Evolutionary conservation across 257 asterid genomes (phyloP).

Genomic region (Ajuga chamaepitys): DNA sequence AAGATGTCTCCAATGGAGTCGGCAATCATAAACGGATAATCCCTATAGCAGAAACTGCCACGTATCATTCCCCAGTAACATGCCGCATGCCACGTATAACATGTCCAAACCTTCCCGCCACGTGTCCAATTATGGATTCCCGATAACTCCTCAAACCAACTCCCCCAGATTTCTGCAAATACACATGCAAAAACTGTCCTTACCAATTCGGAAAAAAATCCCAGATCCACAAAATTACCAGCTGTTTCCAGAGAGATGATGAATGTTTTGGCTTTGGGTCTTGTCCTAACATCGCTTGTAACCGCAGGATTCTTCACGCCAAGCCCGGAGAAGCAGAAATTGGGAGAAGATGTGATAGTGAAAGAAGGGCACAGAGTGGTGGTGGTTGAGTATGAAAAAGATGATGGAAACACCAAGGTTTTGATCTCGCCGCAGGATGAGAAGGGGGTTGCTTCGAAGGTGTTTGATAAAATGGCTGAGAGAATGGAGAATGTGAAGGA

Average conservation of each 20-base stretch:
- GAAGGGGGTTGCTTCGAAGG: background rate
- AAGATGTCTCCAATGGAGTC: background rate
- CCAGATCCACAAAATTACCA: conserved; percentile 8
- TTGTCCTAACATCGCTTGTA: conserved; percentile 36
- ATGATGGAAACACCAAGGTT: conserved; percentile 42
- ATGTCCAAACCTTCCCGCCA: background rate
- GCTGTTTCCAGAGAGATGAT: conserved; percentile 20
- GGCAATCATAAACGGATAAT: conserved; percentile 1
- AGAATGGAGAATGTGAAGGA: conserved; percentile 7
- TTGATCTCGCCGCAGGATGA: conserved; percentile 43
- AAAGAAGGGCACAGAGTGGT: conserved; percentile 53
- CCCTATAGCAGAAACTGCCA: conserved; percentile 19
- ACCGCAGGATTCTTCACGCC: conserved; percentile 46
- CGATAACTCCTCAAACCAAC: conserved; percentile 14
- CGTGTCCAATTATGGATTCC: conserved; percentile 14
- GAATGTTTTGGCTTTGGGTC: conserved; percentile 42
- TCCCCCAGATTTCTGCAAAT: conserved; percentile 11
- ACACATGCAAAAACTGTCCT: background rate
- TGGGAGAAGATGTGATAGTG: conserved; percentile 31
- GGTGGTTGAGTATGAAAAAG: conserved; percentile 49
- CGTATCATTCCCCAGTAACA: conserved; percentile 26
- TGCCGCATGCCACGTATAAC: conserved; percentile 30
- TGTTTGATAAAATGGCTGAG: conserved; percentile 13
- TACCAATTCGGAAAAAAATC: conserved; percentile 3
- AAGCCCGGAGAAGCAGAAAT: conserved; percentile 19